phyloP scores from a whole-genome alignment of 1,139 yeast genomes.

The Blastobotrys serpentis region DNA sequence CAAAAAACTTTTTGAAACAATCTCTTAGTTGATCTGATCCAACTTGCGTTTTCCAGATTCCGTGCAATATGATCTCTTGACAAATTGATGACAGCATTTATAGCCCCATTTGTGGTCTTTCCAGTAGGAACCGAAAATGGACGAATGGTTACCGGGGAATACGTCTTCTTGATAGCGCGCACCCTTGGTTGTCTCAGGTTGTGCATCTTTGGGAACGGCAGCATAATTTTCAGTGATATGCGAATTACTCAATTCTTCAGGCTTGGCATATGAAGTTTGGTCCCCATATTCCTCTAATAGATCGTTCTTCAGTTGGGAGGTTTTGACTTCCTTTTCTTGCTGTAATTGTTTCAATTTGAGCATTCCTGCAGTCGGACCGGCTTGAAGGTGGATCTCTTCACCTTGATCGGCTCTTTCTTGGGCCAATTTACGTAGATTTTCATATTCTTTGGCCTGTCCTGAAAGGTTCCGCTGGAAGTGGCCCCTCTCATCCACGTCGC shows the following conservation, averaged over 20 bases:
- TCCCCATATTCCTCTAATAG: conserved; percentile 48
- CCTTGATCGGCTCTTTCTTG: conserved; percentile 49
- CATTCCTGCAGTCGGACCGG: conserved; percentile 60
- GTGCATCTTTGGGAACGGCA: no score
- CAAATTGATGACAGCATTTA: conserved; percentile 45
- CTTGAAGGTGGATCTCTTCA: conserved; percentile 49
- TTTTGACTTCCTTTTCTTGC: conserved; percentile 34
- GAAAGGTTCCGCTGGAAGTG: conserved; percentile 53
- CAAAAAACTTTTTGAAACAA: neutral
- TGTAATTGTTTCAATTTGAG: conserved; percentile 45
- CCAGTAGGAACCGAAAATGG: conserved; percentile 52
- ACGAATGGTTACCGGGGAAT: conserved; percentile 42
- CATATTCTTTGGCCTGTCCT: conserved; percentile 53
- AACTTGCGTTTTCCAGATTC: conserved; percentile 20
- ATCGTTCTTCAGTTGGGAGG: conserved; percentile 36
- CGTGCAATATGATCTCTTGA: conserved; percentile 40
- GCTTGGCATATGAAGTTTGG: conserved; percentile 28
- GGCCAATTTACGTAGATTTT: conserved; percentile 52
- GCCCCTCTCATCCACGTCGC: conserved; percentile 50
- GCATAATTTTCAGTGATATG: no score
- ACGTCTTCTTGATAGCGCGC: conserved; percentile 45
- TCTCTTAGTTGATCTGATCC: neutral
- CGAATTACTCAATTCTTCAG: conserved; percentile 30
- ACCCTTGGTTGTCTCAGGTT: neutral
- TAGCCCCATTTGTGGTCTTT: conserved; percentile 52